phyloP scores from a whole-genome alignment of 768 basidiomycete genomes.

The Boletus reticulatus region DNA sequence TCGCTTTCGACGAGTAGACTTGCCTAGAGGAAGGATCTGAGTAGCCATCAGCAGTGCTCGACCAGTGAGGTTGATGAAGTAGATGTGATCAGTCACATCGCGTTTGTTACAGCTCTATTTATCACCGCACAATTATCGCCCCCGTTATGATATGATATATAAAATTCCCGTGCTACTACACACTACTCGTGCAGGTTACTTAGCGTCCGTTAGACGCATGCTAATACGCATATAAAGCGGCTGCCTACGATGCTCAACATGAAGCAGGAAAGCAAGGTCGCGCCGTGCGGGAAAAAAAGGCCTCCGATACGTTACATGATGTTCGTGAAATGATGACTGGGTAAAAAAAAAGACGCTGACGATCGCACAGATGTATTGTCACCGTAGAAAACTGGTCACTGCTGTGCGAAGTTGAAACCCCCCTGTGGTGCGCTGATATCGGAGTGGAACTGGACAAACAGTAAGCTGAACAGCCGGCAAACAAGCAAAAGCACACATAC shows the following conservation, averaged over 20 bases:
- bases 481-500: constrained; percentile 40
- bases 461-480: constrained; percentile 4
- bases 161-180: constrained; percentile 18
- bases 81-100: not conserved
- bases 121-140: constrained; percentile 16
- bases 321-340: constrained; percentile 20
- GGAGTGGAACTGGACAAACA: constrained; percentile 63
- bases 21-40: constrained; percentile 91
- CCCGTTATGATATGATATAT: constrained; percentile 18
- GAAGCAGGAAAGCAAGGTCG: constrained; percentile 19
- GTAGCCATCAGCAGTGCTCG: constrained; percentile 69
- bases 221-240: constrained; percentile 16
- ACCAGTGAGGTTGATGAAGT: constrained; percentile 1
- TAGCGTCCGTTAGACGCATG: constrained; percentile 36
- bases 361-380: not conserved
- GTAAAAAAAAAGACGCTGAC: constrained; percentile 7
- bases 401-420: constrained; percentile 91
- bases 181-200: constrained; percentile 14
- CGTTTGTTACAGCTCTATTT: constrained; percentile 12
- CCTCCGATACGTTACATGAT: constrained; percentile 14
- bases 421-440: constrained; percentile 89
- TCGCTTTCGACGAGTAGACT: constrained; percentile 9
- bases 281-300: constrained; percentile 8
- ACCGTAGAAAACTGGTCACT: constrained; percentile 29
- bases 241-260: constrained; percentile 22